phyloP scores from a whole-genome alignment of 768 basidiomycete species.

The Tremella fuciformis region DNA sequence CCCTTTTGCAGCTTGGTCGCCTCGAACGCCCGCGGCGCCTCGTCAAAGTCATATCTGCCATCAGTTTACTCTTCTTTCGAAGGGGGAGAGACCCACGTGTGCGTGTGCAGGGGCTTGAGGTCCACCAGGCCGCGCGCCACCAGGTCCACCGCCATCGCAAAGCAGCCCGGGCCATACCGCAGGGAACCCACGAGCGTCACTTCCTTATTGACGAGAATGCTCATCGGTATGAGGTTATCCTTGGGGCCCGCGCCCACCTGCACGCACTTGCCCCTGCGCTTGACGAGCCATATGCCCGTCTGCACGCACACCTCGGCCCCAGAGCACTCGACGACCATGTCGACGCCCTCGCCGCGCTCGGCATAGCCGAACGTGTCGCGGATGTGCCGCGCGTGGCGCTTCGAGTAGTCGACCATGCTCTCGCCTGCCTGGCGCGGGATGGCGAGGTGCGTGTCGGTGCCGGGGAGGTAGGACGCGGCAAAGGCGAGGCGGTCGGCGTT shows the following conservation, averaged over 20 bases:
- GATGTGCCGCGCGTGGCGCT: conserved; percentile 55
- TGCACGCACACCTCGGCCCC: conserved; percentile 89
- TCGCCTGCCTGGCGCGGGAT: conserved; percentile 59
- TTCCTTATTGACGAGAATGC: conserved; percentile 13
- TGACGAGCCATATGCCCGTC: conserved; percentile 70
- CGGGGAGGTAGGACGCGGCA: conserved; percentile 74
- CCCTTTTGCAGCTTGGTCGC: conserved; percentile 74
- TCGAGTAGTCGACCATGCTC: conserved; percentile 65
- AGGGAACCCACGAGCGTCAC: too few relatives aligned
- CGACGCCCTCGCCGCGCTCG: conserved; percentile 71
- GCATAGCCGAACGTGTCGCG: conserved; percentile 58
- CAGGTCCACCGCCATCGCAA: conserved; percentile 71
- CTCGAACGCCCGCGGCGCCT: conserved; percentile 75
- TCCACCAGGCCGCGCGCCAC: conserved; percentile 77
- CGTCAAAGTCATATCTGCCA: conserved; percentile 65
- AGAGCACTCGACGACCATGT: conserved; percentile 82
- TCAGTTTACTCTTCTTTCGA: not conserved
- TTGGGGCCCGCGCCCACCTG: conserved; percentile 10
- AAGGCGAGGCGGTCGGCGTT: conserved; percentile 69
- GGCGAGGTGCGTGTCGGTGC: conserved; percentile 59
- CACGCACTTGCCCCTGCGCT: conserved; percentile 44
- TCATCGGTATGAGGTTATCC: conserved; percentile 18
- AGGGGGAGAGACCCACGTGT: conserved; percentile 52
- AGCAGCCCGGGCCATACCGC: conserved; percentile 33
- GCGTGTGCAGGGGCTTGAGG: conserved; percentile 82